Conservation (phyloP, 2,329 filamentous ascomycete genomes). For the Fusarium kyushuense region DNA sequence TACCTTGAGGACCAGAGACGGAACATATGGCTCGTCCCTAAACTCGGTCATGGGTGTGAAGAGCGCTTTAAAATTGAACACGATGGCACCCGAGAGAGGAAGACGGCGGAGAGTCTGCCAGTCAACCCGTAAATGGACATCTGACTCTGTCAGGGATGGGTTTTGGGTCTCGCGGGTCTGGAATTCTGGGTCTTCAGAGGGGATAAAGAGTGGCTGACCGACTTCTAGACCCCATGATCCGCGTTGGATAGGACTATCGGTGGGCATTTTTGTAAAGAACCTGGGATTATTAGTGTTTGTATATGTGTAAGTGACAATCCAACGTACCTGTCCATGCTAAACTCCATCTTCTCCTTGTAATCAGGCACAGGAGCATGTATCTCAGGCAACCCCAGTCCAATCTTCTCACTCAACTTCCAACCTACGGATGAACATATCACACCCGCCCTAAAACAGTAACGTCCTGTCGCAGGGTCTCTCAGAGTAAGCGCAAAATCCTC, state of each 20-base stretch:
- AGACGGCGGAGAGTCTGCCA: constrained; percentile 88
- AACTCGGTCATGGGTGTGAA: constrained; percentile 82
- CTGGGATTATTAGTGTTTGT: constrained; percentile 54
- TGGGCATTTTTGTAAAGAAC: constrained; percentile 84
- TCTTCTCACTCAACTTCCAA: constrained; percentile 82
- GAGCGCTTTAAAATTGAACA: constrained; percentile 90
- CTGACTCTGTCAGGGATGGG: constrained; percentile 65
- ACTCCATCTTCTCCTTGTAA: constrained; percentile 88
- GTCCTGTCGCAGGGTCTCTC: constrained; percentile 76
- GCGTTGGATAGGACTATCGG: constrained; percentile 81
- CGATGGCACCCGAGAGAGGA: constrained; percentile 78
- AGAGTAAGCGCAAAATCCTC: constrained; percentile 87
- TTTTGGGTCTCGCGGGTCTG: constrained; percentile 69
- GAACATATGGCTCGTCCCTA: constrained; percentile 77
- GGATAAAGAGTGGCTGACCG: constrained; percentile 80
- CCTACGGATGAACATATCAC: constrained; percentile 83
- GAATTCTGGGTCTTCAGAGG: constrained; percentile 74
- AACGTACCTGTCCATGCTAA: constrained; percentile 83
- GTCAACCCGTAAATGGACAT: constrained; percentile 80
- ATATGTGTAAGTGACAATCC: fast-evolving
- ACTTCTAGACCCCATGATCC: constrained; percentile 88
- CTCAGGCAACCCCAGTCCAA: constrained; percentile 74
- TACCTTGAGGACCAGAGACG: constrained; percentile 74
- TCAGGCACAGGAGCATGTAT: constrained; percentile 84
- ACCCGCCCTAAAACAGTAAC: constrained; percentile 80